Percentiles rank a stretch among this genome's conserved stretches.
Evolutionary conservation across 257 asterid species (phyloP).

Genomic region (Salvia hispanica): DNA sequence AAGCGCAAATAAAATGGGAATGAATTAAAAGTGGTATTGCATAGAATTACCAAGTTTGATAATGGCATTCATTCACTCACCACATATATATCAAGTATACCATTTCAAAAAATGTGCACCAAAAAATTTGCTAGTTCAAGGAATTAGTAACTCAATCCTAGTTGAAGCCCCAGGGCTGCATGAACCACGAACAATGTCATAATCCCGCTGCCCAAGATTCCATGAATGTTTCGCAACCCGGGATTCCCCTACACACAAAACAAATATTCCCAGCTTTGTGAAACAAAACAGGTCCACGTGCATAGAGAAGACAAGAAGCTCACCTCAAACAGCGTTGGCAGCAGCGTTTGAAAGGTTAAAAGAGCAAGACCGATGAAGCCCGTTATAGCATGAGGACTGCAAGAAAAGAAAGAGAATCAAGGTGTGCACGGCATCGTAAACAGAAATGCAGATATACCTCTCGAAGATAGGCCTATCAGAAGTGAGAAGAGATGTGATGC

Average conservation of each 20-base stretch:
- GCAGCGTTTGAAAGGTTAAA: conserved; percentile 40
- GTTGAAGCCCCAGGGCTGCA: conserved; percentile 81
- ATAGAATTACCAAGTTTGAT: too few relatives aligned
- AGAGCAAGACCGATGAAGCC: conserved; percentile 51
- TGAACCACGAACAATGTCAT: conserved; percentile 90
- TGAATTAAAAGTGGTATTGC: too few relatives aligned
- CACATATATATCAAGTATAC: too few relatives aligned
- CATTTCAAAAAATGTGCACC: too few relatives aligned
- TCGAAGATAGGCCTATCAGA: conserved; percentile 84
- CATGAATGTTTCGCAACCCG: conserved; percentile 74
- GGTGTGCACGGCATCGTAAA: neutral
- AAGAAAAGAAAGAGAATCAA: neutral
- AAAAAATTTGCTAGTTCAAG: neutral
- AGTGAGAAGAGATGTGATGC: conserved; percentile 81
- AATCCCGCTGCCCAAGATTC: conserved; percentile 87
- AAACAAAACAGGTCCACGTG: neutral
- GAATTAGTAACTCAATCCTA: conserved; percentile 67
- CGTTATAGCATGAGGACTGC: conserved; percentile 64
- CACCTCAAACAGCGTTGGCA: conserved; percentile 65
- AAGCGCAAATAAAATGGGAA: too few relatives aligned
- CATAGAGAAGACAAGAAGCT: conserved; percentile 3
- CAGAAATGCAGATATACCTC: conserved; percentile 48
- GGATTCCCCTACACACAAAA: conserved; percentile 61
- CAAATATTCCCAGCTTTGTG: neutral
- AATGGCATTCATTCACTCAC: too few relatives aligned